phyloP scores from a whole-genome alignment of 257 asterid genomes.

The Anisodus tanguticus region DNA sequence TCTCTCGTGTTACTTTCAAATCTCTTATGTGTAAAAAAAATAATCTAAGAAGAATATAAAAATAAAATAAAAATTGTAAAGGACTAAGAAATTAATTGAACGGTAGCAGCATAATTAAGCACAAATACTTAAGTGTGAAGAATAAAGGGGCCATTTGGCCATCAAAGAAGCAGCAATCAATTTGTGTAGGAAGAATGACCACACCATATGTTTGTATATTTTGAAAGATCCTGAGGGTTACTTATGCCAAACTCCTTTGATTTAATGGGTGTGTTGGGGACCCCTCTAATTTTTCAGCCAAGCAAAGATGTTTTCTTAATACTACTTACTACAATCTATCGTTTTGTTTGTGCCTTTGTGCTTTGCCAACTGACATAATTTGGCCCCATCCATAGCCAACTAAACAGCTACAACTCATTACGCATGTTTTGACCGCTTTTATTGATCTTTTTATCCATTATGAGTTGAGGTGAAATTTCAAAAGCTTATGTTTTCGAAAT shows the following conservation, averaged over 20 bases:
- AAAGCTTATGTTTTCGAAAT: neutral
- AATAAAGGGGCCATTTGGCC: constrained; percentile 9
- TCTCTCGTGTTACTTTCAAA: no score
- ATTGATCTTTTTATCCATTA: neutral
- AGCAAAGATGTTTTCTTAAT: neutral
- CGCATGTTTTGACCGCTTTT: neutral
- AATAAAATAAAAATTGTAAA: no score
- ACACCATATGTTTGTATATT: neutral
- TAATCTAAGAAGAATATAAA: no score
- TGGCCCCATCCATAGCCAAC: neutral
- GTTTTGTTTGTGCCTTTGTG: neutral
- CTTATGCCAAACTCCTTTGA: neutral
- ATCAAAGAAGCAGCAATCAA: neutral
- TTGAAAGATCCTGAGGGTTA: neutral
- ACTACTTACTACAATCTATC: neutral
- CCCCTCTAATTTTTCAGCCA: neutral
- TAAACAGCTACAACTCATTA: neutral
- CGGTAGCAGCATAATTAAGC: no score
- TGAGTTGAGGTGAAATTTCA: neutral
- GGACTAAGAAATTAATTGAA: no score
- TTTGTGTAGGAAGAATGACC: neutral
- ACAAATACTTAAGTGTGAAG: neutral
- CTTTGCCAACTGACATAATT: neutral
- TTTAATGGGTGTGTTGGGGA: neutral
- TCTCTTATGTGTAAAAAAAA: no score